Evolutionary conservation across 2,329 filamentous ascomycete genomes (phyloP).

Genomic region (Fusarium abutilonis): DNA sequence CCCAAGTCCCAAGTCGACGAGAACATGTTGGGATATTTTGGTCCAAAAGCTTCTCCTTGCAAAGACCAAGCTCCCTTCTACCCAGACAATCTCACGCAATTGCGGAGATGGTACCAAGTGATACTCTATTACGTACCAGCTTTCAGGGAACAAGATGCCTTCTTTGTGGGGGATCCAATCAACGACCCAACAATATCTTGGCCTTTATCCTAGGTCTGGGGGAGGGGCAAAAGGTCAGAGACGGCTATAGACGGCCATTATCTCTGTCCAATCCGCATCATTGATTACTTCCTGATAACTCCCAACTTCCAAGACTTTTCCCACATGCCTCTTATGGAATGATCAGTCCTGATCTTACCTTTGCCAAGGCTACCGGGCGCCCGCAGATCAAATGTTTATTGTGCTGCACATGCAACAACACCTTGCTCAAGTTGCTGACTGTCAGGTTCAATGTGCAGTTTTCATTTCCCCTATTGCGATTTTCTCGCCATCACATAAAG

Average conservation of each 20-base stretch:
- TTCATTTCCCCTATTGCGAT: too few relatives aligned
- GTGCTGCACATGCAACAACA: too few relatives aligned
- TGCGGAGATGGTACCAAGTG: constrained; percentile 28
- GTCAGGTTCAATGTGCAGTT: too few relatives aligned
- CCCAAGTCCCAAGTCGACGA: too few relatives aligned
- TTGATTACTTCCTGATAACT: constrained; percentile 4
- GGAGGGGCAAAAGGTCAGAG: constrained; percentile 31
- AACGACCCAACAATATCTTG: constrained; percentile 24
- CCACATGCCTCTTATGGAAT: constrained; percentile 33
- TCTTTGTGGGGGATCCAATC: constrained; percentile 28
- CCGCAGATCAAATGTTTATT: constrained; percentile 1
- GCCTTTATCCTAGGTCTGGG: constrained; percentile 26
- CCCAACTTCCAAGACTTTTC: constrained; percentile 38
- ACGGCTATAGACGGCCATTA: constrained; percentile 27
- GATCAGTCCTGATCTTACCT: constrained; percentile 10
- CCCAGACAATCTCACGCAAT: not conserved
- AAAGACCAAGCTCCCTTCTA: not conserved
- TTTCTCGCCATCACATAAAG: too few relatives aligned
- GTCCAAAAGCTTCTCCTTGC: not conserved
- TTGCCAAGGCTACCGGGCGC: constrained; percentile 29
- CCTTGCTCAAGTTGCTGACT: too few relatives aligned
- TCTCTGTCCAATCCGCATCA: too few relatives aligned
- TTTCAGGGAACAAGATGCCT: constrained; percentile 23
- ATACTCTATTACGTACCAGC: constrained; percentile 36
- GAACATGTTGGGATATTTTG: too few relatives aligned